These are phyloP conservation scores for Malassezia psittaci DNA, from an alignment of 1,284 basidiomycete genomes.

Conservation along the genomic window DNA sequence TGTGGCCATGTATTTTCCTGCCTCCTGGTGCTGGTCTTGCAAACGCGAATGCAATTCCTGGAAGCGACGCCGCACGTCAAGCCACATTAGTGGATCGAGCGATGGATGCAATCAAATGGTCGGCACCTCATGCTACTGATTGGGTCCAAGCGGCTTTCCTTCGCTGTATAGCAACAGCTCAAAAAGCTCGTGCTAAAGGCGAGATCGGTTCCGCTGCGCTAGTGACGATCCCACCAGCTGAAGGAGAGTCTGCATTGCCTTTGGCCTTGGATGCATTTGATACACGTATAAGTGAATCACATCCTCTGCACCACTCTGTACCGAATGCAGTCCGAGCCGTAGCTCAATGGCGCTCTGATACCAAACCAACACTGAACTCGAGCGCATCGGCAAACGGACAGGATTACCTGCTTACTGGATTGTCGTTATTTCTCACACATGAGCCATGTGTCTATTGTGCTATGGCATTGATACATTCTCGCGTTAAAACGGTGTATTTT, in stretches of 20 bases:
- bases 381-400: conserved; percentile 21
- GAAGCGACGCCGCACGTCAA: conserved; percentile 15
- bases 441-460: conserved; percentile 44
- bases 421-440: conserved; percentile 38
- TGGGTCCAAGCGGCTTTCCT: conserved; percentile 12
- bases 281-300: conserved; percentile 20
- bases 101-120: conserved; percentile 22
- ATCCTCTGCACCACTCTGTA: conserved; percentile 41
- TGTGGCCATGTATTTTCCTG: conserved; percentile 40
- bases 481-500: conserved; percentile 35
- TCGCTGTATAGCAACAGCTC: conserved; percentile 22
- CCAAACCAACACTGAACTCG: not conserved
- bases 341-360: conserved; percentile 16
- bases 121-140: not conserved
- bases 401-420: conserved; percentile 41
- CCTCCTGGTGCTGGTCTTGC: conserved; percentile 19
- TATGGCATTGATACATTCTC: conserved; percentile 43
- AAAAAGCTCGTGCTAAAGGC: not conserved
- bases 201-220: conserved; percentile 10
- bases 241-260: conserved; percentile 17
- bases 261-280: conserved; percentile 36
- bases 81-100: conserved; percentile 24
- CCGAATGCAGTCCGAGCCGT: conserved; percentile 26
- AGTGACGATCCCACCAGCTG: conserved; percentile 1
- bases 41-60: conserved; percentile 7